Conservation (phyloP, 306 rosid species). For the Cucurbita ficifolia region DNA sequence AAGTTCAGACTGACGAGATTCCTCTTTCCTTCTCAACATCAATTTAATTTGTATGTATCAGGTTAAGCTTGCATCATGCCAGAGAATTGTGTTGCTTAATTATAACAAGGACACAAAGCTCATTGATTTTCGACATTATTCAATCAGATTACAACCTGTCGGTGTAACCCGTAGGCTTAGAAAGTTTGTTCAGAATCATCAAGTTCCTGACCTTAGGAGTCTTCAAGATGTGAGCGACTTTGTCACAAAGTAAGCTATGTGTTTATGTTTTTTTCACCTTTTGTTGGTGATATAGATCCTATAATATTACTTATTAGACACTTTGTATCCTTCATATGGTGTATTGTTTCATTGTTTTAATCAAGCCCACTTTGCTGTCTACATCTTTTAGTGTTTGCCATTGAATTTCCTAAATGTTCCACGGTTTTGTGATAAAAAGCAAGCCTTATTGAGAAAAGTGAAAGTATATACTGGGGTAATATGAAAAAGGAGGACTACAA, state of each 20-base stretch:
- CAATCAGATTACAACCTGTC: slow-evolving; percentile 80
- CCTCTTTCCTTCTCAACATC: background rate
- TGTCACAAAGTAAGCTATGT: slow-evolving; percentile 68
- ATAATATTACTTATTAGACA: background rate
- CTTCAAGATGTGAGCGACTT: slow-evolving; percentile 96
- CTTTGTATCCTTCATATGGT: background rate
- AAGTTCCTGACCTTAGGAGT: slow-evolving; percentile 78
- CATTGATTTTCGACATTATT: slow-evolving; percentile 88
- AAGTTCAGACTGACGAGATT: background rate
- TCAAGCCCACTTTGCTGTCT: background rate
- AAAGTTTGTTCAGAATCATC: slow-evolving; percentile 82
- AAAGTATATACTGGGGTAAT: background rate
- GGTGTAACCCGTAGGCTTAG: slow-evolving; percentile 87
- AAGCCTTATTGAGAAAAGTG: background rate
- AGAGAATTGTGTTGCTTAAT: slow-evolving; percentile 83
- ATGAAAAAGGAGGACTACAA: background rate
- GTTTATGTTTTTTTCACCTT: background rate
- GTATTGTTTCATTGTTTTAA: background rate
- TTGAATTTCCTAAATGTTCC: background rate
- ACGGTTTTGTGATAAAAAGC: background rate
- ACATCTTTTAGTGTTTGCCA: background rate
- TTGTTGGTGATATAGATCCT: background rate
- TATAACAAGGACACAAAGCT: slow-evolving; percentile 84
- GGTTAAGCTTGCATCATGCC: slow-evolving; percentile 90
- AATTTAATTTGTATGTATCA: slow-evolving; percentile 16